Conservation (phyloP, 805 yeast genomes). For the Metschnikowia sp. region DNA sequence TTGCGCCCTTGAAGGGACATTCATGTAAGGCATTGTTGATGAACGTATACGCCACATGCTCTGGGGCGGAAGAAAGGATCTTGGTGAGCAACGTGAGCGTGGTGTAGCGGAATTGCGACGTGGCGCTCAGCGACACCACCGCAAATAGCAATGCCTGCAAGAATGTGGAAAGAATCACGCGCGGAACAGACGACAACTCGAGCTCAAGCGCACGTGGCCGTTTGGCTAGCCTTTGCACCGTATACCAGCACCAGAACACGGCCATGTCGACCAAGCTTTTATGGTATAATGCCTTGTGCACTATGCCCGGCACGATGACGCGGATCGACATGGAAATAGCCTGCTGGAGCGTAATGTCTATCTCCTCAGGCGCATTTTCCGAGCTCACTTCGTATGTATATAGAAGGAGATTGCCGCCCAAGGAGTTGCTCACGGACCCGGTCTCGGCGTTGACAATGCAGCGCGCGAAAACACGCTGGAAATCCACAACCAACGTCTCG, state of each 20-base stretch:
- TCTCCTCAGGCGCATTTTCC: not conserved
- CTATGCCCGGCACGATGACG: conserved; percentile 34
- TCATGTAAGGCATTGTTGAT: conserved; percentile 58
- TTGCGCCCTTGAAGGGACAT: conserved; percentile 63
- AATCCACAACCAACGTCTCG: conserved; percentile 38
- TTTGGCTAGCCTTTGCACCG: conserved; percentile 22
- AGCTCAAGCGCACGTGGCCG: conserved; percentile 21
- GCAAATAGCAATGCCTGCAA: conserved; percentile 29
- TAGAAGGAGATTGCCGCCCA: conserved; percentile 23
- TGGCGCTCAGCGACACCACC: conserved; percentile 5
- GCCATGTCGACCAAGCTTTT: conserved; percentile 26
- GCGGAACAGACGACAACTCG: conserved; percentile 32
- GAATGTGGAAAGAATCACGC: conserved; percentile 26
- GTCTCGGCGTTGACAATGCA: conserved; percentile 26
- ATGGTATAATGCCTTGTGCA: conserved; percentile 22
- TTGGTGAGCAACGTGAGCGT: conserved; percentile 62
- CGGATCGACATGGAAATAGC: conserved; percentile 25
- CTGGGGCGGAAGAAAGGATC: conserved; percentile 56
- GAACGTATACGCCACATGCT: conserved; percentile 55
- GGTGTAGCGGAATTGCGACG: conserved; percentile 35
- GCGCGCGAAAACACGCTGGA: conserved; percentile 31
- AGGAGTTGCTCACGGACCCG: conserved; percentile 27
- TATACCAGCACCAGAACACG: conserved; percentile 39
- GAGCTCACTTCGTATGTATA: conserved; percentile 15
- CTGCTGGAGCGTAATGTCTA: conserved; percentile 14